A percentile compares a stretch with the other conserved stretches of the same genome.
These are phyloP conservation scores for Pseudozyma tsukubaensis DNA, from an alignment of 1,284 basidiomycete species.

Conservation along the genomic window DNA sequence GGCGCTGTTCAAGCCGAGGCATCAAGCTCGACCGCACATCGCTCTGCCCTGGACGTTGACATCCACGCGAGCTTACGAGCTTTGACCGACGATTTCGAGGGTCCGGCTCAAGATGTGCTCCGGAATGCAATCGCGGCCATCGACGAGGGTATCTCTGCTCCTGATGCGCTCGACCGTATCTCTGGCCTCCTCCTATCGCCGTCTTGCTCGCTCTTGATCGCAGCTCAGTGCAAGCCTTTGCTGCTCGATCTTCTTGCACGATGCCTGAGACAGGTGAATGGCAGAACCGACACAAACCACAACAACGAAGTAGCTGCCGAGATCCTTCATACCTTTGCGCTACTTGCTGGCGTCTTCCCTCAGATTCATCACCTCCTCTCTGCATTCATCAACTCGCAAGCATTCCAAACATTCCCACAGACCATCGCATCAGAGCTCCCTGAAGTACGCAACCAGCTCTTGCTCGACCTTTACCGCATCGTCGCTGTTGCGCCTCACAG, in stretches of 20 bases:
- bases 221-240: conserved; percentile 61
- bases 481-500: conserved; percentile 19
- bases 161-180: conserved; percentile 52
- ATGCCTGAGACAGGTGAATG: conserved; percentile 37
- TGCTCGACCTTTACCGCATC: conserved; percentile 36
- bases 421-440: conserved; percentile 5
- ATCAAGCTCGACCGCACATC: conserved; percentile 3
- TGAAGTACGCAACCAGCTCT: conserved; percentile 30
- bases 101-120: background rate
- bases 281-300: background rate
- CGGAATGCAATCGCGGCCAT: conserved; percentile 8
- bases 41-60: conserved; percentile 35
- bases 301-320: conserved; percentile 19
- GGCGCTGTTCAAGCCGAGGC: conserved; percentile 1
- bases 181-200: conserved; percentile 61
- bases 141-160: conserved; percentile 6
- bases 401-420: conserved; percentile 32
- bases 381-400: conserved; percentile 29
- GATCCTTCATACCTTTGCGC: conserved; percentile 24
- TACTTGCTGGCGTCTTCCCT: conserved; percentile 57
- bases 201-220: conserved; percentile 51
- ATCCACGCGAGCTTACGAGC: conserved; percentile 18
- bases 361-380: conserved; percentile 50
- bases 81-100: conserved; percentile 20
- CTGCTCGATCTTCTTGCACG: conserved; percentile 63